Base-by-base conservation (phyloP, 202 grass and related monocot species). In the Saccharum hybrid region DNA sequence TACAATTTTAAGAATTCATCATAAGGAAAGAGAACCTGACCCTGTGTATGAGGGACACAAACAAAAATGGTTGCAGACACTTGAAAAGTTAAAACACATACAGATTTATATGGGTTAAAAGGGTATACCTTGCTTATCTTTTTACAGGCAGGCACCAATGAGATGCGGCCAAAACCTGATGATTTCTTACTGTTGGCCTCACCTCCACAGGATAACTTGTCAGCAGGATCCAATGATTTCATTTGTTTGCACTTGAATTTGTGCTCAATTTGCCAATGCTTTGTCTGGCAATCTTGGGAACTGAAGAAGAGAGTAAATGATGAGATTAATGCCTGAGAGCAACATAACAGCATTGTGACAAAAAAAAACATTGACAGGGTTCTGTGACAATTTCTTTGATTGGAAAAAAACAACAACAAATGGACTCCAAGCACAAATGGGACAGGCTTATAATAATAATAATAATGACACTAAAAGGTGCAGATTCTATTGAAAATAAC, bases 11-110 rank as follows among this genome's bases (percentile, higher is more conserved):
- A 79, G 76, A 96, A 99, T 21, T 96, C 91, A 74, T 96, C 88
- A 79, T 99, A 99, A 81, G 96, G 84, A 84, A 92, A 99, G 72
- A 99, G 90, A 52, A 96, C 82, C 93, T 99, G 88, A 68, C 95
- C 90, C 93, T 99, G 83, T 69, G 16, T 61, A 78, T 21, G 16
- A 12, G 57, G 22, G 26, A 78, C 6, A 76, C 68, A 8, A 38
- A 67, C 59, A 54, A 75, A 69, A 74, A 66, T 41, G 22, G 54
- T 34, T 80, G 68, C 9, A 71, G n/a, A 76, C 40, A 70, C 13
- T 7, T 80, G 34, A 41, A 66, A 59, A 59, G 56, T 22, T 22
- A 59, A 59, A 59, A 22, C 56, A 48, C n/a, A 78, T 46, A 67
- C 18, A 63, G 0, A 13, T 22, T 68, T 75, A 36, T 36, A 40